Evolutionary conservation across 2,329 filamentous ascomycete genomes (phyloP).

Genomic region (Huntiella moniliformis): DNA sequence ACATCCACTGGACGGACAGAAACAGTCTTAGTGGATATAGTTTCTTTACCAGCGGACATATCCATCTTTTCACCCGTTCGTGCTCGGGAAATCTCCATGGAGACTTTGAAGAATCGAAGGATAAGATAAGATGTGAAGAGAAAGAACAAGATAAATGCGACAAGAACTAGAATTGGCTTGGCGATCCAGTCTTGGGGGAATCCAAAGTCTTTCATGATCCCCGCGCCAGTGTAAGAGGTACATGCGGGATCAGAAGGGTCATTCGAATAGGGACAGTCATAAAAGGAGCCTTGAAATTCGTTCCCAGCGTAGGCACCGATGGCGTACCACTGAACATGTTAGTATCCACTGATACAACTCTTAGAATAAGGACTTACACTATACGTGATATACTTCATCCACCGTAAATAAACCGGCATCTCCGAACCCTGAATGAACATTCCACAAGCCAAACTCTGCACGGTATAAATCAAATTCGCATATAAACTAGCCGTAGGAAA

Average conservation of each 20-base stretch:
- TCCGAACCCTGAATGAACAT: conserved; percentile 58
- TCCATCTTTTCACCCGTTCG: conserved; percentile 36
- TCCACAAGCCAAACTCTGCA: conserved; percentile 58
- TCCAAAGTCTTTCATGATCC: conserved; percentile 49
- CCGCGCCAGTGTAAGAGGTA: conserved; percentile 47
- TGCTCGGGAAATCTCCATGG: conserved; percentile 50
- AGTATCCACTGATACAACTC: conserved; percentile 10
- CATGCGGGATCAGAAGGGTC: conserved; percentile 47
- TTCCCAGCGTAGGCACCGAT: conserved; percentile 55
- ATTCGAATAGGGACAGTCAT: conserved; percentile 47
- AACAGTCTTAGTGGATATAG: conserved; percentile 36
- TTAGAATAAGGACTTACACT: conserved; percentile 22
- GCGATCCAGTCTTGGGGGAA: conserved; percentile 49
- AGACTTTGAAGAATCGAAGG: conserved; percentile 43
- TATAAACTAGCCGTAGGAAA: conserved; percentile 55
- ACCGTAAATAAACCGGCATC: conserved; percentile 60
- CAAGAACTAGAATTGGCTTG: conserved; percentile 43
- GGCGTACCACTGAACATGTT: conserved; percentile 38
- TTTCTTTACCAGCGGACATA: conserved; percentile 51
- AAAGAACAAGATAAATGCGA: conserved; percentile 46
- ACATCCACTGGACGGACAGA: conserved; percentile 43
- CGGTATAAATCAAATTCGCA: conserved; percentile 51
- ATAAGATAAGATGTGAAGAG: conserved; percentile 40
- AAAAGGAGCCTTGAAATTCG: conserved; percentile 54
- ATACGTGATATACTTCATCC: conserved; percentile 52